Conservation (phyloP, 177 flowering plant species). For the Vitis hybrid region DNA sequence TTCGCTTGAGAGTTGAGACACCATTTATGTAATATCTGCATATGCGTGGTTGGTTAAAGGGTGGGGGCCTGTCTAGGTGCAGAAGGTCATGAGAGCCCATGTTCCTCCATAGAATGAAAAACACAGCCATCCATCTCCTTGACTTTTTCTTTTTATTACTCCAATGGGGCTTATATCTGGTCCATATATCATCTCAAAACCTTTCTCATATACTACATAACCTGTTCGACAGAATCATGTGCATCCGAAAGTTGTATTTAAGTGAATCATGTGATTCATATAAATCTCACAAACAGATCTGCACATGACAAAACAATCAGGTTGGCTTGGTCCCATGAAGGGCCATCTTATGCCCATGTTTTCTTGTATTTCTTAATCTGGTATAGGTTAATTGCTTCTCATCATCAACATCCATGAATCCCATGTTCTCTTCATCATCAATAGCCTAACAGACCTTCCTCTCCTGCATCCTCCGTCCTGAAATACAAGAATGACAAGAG, state of each 20-base stretch:
- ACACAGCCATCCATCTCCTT: slow-evolving; percentile 6
- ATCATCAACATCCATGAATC: too few relatives aligned
- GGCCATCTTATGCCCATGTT: not conserved
- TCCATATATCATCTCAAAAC: slow-evolving; percentile 1
- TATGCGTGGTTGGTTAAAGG: too few relatives aligned
- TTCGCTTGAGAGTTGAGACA: not conserved
- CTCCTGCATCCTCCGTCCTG: too few relatives aligned
- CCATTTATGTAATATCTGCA: too few relatives aligned
- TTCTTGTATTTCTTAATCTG: not conserved
- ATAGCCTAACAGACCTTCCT: too few relatives aligned
- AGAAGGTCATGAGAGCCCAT: not conserved
- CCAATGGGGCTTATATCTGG: not conserved
- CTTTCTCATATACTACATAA: not conserved
- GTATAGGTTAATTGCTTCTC: not conserved
- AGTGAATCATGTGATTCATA: slow-evolving; percentile 1
- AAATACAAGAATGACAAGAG: too few relatives aligned
- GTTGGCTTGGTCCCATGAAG: not conserved
- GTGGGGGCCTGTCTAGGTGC: too few relatives aligned
- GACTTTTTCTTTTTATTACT: not conserved
- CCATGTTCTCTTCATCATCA: too few relatives aligned
- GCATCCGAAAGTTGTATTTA: slow-evolving; percentile 6
- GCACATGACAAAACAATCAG: not conserved
- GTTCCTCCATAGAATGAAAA: not conserved
- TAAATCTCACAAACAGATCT: not conserved
- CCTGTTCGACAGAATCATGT: not conserved